Conservation (phyloP, 2,329 filamentous ascomycete species). For the Colletotrichum sp. region DNA sequence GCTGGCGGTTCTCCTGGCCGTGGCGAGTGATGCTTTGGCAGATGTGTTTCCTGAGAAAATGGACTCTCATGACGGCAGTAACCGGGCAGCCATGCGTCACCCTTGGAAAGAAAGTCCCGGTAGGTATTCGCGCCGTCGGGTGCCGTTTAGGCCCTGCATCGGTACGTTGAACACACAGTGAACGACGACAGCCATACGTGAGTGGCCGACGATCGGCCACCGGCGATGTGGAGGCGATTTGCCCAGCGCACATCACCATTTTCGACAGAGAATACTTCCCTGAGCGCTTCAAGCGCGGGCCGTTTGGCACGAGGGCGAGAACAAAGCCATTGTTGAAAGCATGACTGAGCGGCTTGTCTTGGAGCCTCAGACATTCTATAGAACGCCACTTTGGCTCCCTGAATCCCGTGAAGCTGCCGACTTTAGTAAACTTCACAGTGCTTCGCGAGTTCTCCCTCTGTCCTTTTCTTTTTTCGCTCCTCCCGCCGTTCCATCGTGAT, state of each 20-base stretch:
- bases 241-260: background rate
- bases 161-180: background rate
- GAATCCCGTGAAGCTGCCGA: background rate
- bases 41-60: background rate
- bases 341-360: background rate
- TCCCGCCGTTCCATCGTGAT: slow-evolving; percentile 1
- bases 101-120: background rate
- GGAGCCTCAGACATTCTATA: background rate
- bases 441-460: background rate
- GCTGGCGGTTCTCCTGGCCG: background rate
- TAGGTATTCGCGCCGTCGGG: background rate
- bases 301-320: background rate
- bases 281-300: background rate
- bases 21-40: background rate
- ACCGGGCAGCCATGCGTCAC: background rate
- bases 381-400: background rate
- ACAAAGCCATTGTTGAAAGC: slow-evolving; percentile 4
- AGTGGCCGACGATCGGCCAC: slow-evolving; percentile 1
- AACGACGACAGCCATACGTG: background rate
- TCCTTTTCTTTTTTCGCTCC: background rate
- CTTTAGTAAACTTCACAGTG: background rate
- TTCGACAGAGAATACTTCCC: background rate
- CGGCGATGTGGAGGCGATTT: background rate
- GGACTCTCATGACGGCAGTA: background rate
- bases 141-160: background rate